These are phyloP conservation scores for Ambispora gerdemannii DNA, from an alignment of 192 early-diverging fungal species.

Conservation along the genomic window DNA sequence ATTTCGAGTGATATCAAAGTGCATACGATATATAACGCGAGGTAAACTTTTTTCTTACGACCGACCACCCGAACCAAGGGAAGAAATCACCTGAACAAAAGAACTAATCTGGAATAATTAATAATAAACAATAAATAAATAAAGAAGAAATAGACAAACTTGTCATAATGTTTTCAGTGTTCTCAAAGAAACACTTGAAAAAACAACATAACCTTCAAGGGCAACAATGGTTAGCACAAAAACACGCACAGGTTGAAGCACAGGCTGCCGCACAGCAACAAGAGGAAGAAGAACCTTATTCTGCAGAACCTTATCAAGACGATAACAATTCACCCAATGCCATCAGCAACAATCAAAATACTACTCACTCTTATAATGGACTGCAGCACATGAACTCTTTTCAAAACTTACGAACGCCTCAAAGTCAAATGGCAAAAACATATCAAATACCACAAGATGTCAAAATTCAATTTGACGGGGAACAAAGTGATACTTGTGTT, in stretches of 20 bases:
- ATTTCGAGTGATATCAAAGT: too few relatives aligned
- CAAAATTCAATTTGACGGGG: slow-evolving; percentile 1
- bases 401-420: not conserved
- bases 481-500: slow-evolving; percentile 21
- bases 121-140: too few relatives aligned
- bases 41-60: too few relatives aligned
- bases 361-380: not conserved
- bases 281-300: slow-evolving; percentile 5
- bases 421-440: not conserved
- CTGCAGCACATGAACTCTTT: not conserved
- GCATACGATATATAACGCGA: too few relatives aligned
- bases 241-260: not conserved
- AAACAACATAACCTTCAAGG: not conserved
- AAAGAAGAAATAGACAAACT: too few relatives aligned
- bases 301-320: not conserved
- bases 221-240: slow-evolving; percentile 6
- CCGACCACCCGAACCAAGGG: too few relatives aligned
- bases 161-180: not conserved
- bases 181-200: not conserved
- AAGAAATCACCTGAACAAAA: too few relatives aligned
- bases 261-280: not conserved
- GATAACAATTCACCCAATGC: not conserved
- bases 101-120: too few relatives aligned
- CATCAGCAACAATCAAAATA: not conserved
- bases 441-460: not conserved